A percentile compares a stretch with the other conserved stretches of the same genome.
Evolutionary conservation across 2,329 filamentous ascomycete genomes (phyloP).

Genomic region (Xylaria sp.): DNA sequence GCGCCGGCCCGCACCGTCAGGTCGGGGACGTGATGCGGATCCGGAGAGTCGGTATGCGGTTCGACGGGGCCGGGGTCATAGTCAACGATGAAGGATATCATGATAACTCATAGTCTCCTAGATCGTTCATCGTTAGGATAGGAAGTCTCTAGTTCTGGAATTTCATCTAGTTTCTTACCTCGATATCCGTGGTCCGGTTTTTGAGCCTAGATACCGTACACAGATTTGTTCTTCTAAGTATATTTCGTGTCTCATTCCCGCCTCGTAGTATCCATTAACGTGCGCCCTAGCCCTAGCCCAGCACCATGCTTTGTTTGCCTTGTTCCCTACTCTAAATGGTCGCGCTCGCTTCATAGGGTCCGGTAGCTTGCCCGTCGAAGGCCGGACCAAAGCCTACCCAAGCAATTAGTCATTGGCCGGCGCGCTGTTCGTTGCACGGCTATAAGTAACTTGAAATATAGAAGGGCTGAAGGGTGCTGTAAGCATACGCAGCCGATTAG

Average conservation of each 20-base stretch:
- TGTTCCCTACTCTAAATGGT: neutral
- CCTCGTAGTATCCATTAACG: neutral
- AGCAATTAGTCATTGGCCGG: neutral
- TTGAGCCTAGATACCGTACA: no score
- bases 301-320: neutral
- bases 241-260: no score
- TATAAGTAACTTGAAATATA: neutral
- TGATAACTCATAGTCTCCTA: neutral
- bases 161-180: no score
- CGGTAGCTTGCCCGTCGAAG: neutral
- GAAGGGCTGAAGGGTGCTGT: neutral
- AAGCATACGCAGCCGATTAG: neutral
- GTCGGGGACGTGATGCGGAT: slow-evolving; percentile 6
- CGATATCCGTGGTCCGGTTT: no score
- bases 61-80: neutral
- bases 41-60: neutral
- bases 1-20: neutral
- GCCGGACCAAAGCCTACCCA: slow-evolving; percentile 7
- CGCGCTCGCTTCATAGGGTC: neutral
- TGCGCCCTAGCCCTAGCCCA: neutral
- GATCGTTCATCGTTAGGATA: no score
- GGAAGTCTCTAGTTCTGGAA: no score
- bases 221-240: no score
- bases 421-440: slow-evolving; percentile 6
- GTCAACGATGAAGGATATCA: neutral